Evolutionary conservation across 768 basidiomycete species (phyloP).

Genomic region (Daedalea quercina): DNA sequence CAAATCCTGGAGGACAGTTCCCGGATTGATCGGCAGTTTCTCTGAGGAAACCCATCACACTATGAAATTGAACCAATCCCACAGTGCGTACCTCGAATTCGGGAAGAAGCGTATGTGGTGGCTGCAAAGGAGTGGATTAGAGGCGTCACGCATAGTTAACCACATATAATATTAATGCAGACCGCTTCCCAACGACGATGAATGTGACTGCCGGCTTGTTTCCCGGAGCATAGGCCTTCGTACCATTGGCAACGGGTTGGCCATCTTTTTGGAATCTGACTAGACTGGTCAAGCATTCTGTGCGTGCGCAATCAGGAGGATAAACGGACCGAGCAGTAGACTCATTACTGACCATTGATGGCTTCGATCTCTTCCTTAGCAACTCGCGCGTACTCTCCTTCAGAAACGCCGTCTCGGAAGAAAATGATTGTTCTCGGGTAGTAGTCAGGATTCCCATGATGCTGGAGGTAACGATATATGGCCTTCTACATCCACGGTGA

Average conservation of each 20-base stretch:
- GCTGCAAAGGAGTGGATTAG: too few species aligned
- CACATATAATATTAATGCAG: neutral
- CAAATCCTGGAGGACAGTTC: slow-evolving; percentile 47
- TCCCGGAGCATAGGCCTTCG: neutral
- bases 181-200: slow-evolving; percentile 60
- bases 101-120: slow-evolving; percentile 52
- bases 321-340: neutral
- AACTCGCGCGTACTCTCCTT: slow-evolving; percentile 41
- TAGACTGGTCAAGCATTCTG: neutral
- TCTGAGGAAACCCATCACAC: neutral
- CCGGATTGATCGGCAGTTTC: slow-evolving; percentile 32
- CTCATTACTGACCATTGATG: slow-evolving; percentile 31
- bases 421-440: slow-evolving; percentile 20
- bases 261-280: neutral
- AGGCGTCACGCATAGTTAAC: neutral
- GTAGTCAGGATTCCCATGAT: neutral
- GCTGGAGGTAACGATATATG: neutral
- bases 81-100: neutral
- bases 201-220: slow-evolving; percentile 38
- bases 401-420: slow-evolving; percentile 41
- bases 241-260: neutral
- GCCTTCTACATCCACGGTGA: neutral
- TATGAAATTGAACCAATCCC: neutral
- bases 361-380: slow-evolving; percentile 36
- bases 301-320: neutral